Evolutionary conservation across 371 early-diverging fungal genomes (phyloP).

Genomic region (Rhizomucor pusillus): DNA sequence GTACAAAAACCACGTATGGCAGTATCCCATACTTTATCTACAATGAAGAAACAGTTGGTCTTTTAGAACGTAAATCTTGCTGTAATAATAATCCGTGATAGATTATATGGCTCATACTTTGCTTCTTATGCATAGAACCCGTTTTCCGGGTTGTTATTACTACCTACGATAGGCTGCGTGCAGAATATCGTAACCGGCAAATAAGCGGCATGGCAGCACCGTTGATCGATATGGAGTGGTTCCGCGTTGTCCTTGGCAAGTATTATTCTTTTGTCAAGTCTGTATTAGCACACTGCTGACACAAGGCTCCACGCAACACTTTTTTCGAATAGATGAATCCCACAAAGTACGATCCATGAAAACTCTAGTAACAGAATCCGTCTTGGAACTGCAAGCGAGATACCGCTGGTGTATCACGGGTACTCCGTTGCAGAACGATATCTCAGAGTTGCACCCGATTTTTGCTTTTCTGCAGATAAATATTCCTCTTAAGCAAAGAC

Average conservation of each 20-base stretch:
- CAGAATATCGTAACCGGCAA: constrained; percentile 24
- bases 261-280: not conserved
- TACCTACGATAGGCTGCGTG: constrained; percentile 37
- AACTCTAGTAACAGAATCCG: constrained; percentile 25
- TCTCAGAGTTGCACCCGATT: constrained; percentile 37
- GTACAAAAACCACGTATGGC: constrained; percentile 52
- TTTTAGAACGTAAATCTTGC: constrained; percentile 39
- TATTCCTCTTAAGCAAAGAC: constrained; percentile 13
- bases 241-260: constrained; percentile 43
- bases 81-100: not conserved
- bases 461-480: constrained; percentile 30
- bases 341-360: constrained; percentile 61
- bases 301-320: constrained; percentile 12
- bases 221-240: constrained; percentile 46
- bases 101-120: no score
- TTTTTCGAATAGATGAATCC: constrained; percentile 78
- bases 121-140: constrained; percentile 17
- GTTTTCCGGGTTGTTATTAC: constrained; percentile 38
- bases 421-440: constrained; percentile 58
- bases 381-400: constrained; percentile 21
- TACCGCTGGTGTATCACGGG: constrained; percentile 88
- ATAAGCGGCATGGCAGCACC: constrained; percentile 15
- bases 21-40: constrained; percentile 41
- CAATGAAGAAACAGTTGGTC: constrained; percentile 20
- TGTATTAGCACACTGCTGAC: not conserved